phyloP scores from a whole-genome alignment of 176 grass and related monocot species.

The Tuctoria greenei region DNA sequence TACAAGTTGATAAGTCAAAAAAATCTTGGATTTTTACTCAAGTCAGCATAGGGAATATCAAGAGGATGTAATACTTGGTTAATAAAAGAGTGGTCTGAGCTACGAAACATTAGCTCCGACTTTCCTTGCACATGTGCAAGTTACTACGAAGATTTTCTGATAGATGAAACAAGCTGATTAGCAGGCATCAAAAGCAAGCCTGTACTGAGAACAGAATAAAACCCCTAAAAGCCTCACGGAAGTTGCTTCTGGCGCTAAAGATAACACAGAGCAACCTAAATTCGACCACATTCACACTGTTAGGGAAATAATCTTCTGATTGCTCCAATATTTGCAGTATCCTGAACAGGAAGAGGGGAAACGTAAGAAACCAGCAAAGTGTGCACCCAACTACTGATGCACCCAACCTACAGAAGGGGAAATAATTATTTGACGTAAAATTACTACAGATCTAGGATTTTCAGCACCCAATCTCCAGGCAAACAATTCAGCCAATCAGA shows the following conservation, averaged over 20 bases:
- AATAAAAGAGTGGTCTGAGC: not conserved
- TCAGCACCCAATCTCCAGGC: not conserved
- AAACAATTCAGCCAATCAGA: not conserved
- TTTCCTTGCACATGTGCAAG: not conserved
- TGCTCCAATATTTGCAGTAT: not conserved
- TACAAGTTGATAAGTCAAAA: not conserved
- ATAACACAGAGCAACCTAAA: not conserved
- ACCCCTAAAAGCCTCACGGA: not conserved
- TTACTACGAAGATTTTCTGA: not conserved
- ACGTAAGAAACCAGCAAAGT: not conserved
- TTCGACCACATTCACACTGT: not conserved
- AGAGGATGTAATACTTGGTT: not conserved
- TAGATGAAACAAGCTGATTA: not conserved
- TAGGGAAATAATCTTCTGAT: not conserved
- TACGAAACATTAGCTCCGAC: not conserved
- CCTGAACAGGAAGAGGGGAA: not conserved
- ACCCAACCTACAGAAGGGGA: not conserved
- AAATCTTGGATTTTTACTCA: not conserved
- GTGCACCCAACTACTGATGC: not conserved
- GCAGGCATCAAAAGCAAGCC: not conserved
- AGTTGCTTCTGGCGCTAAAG: not conserved
- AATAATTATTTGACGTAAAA: not conserved
- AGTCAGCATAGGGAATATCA: not conserved
- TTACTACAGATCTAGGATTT: not conserved
- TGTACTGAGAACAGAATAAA: not conserved